Percentiles rank a stretch among this genome's conserved stretches.
phyloP scores from a whole-genome alignment of 768 basidiomycete species.

The Coprinopsis strossmayeri region DNA sequence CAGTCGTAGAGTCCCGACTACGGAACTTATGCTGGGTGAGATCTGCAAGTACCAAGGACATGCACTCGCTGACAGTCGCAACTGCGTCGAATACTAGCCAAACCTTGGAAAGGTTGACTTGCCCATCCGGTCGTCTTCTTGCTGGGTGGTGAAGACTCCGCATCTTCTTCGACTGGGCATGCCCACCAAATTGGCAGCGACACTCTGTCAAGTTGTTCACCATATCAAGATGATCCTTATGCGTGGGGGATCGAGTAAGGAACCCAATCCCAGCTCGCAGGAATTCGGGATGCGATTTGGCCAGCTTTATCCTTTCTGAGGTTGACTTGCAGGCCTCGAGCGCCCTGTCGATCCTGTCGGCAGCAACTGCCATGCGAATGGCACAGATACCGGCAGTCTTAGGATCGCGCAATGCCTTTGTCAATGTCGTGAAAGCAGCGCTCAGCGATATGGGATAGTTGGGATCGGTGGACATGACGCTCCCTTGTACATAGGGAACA shows the following conservation, averaged over 20 bases:
- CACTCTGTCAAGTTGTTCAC: neutral
- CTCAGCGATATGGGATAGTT: neutral
- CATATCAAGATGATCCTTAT: neutral
- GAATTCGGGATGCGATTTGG: constrained; percentile 13
- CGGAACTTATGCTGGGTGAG: constrained; percentile 13
- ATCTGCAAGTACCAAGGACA: constrained; percentile 10
- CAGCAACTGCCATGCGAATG: constrained; percentile 9
- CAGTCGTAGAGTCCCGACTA: constrained; percentile 2
- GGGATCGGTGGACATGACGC: too few relatives aligned
- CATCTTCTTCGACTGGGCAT: too few relatives aligned
- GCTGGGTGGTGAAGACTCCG: neutral
- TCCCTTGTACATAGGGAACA: too few relatives aligned
- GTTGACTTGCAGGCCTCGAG: constrained; percentile 2
- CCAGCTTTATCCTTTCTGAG: constrained; percentile 13
- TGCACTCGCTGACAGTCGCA: constrained; percentile 8
- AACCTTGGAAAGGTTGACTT: neutral
- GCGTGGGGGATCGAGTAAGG: constrained; percentile 11
- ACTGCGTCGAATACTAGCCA: constrained; percentile 11
- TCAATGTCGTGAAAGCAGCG: neutral
- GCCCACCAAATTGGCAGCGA: neutral
- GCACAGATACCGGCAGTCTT: constrained; percentile 5
- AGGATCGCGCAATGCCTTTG: neutral
- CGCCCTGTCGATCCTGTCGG: constrained; percentile 12
- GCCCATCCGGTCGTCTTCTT: neutral
- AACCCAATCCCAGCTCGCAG: constrained; percentile 15